A percentile compares a stretch with the other conserved stretches of the same genome.
Conservation (phyloP, 2,329 filamentous ascomycete species). For the Aureobasidium melanogenum region DNA sequence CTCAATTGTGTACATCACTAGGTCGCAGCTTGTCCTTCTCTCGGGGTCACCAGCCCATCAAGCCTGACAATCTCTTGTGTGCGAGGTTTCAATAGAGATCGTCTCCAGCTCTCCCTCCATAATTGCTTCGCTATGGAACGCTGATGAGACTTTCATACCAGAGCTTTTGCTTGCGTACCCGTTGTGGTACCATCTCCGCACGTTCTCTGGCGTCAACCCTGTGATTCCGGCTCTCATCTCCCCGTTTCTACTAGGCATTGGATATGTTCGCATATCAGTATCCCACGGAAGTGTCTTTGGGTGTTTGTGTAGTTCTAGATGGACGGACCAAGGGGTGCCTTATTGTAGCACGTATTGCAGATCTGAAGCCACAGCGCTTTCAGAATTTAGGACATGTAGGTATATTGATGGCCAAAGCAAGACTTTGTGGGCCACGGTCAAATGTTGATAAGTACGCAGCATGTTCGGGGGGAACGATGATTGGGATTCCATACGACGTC, state of each 20-base stretch:
- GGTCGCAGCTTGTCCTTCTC: too few species aligned
- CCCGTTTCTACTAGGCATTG: constrained; percentile 12
- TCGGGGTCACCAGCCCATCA: too few species aligned
- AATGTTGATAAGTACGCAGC: constrained; percentile 16
- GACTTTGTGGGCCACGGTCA: constrained; percentile 43
- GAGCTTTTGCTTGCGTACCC: background rate
- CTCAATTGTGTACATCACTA: background rate
- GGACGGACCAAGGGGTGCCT: constrained; percentile 31
- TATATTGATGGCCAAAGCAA: constrained; percentile 37
- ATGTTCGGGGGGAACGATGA: background rate
- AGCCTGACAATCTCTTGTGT: too few species aligned
- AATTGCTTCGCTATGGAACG: background rate
- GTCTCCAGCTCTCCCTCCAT: background rate
- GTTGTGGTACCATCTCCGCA: constrained; percentile 30
- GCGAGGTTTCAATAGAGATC: background rate
- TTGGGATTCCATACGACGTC: background rate
- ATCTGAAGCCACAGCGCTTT: constrained; percentile 24
- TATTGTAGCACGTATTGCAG: constrained; percentile 29
- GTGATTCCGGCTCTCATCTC: constrained; percentile 23
- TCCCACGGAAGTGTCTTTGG: constrained; percentile 21
- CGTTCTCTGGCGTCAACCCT: constrained; percentile 39
- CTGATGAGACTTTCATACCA: background rate
- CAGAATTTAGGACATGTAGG: constrained; percentile 27
- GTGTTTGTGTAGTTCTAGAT: constrained; percentile 26
- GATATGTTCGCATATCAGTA: constrained; percentile 19